Evolutionary conservation across 371 early-diverging fungal genomes (phyloP).

Genomic region (Phascolomyces articulosus): DNA sequence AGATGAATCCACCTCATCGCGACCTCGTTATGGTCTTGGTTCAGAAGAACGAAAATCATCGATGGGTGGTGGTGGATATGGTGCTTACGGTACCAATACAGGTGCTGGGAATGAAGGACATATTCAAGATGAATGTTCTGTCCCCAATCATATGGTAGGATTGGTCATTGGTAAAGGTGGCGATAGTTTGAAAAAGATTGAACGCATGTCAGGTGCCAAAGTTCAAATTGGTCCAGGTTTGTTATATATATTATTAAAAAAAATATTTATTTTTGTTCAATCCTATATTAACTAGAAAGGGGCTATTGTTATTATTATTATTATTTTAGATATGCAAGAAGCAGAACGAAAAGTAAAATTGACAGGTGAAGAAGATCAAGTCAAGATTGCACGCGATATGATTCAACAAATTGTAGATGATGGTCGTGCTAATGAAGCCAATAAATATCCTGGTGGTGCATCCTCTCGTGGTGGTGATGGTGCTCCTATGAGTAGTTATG

Average conservation of each 20-base stretch:
- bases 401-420: slow-evolving; percentile 58
- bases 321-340: slow-evolving; percentile 37
- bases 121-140: slow-evolving; percentile 53
- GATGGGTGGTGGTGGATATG: slow-evolving; percentile 15
- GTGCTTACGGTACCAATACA: not conserved
- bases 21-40: slow-evolving; percentile 59
- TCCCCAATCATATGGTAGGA: slow-evolving; percentile 78
- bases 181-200: slow-evolving; percentile 81
- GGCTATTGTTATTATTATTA: not conserved
- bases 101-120: slow-evolving; percentile 15
- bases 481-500: slow-evolving; percentile 5
- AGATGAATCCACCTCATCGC: slow-evolving; percentile 26
- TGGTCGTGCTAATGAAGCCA: slow-evolving; percentile 34
- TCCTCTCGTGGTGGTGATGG: not conserved
- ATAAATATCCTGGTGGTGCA: slow-evolving; percentile 9
- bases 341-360: slow-evolving; percentile 67
- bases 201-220: slow-evolving; percentile 69
- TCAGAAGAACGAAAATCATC: slow-evolving; percentile 43
- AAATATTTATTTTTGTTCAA: no score
- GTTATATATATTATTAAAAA: no score
- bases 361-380: slow-evolving; percentile 63
- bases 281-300: no score
- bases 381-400: slow-evolving; percentile 65
- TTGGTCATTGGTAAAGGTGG: slow-evolving; percentile 87
- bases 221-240: slow-evolving; percentile 71